phyloP scores from a whole-genome alignment of 228 moss, liverwort and hornwort species.

The Sphagnum fallax region DNA sequence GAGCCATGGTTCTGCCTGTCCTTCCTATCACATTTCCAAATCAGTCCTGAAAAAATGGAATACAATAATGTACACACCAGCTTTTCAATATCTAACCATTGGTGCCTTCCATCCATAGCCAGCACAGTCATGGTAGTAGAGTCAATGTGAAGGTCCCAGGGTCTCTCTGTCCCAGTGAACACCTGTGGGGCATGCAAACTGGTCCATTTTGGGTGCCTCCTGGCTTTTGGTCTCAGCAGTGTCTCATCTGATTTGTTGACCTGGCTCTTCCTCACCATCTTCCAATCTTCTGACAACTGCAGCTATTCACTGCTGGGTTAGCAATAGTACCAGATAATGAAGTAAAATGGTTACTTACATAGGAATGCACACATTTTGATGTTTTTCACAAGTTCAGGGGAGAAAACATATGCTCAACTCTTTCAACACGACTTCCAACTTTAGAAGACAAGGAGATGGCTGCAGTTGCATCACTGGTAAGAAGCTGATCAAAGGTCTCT shows the following conservation, averaged over 20 bases:
- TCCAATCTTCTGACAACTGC: slow-evolving; percentile 3
- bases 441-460: slow-evolving; percentile 12
- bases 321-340: neutral
- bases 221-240: slow-evolving; percentile 2
- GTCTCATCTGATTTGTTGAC: slow-evolving; percentile 10
- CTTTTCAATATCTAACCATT: slow-evolving; percentile 89
- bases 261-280: slow-evolving; percentile 8
- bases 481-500: slow-evolving; percentile 72
- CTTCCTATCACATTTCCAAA: no score
- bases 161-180: slow-evolving; percentile 65
- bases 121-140: slow-evolving; percentile 70
- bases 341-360: no score
- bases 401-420: neutral
- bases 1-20: no score
- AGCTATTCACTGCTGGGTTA: slow-evolving; percentile 5
- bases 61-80: slow-evolving; percentile 31
- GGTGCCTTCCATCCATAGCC: slow-evolving; percentile 93
- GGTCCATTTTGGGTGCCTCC: slow-evolving; percentile 8
- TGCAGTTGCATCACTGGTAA: slow-evolving; percentile 36
- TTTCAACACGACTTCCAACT: neutral
- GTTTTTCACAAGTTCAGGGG: no score
- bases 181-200: slow-evolving; percentile 55
- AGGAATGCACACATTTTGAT: no score
- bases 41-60: no score
- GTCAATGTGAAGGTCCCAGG: slow-evolving; percentile 66